A percentile compares a stretch with the other conserved stretches of the same genome.
Evolutionary conservation across 2,329 filamentous ascomycete genomes (phyloP).

Genomic region (Fonsecaea erecta): DNA sequence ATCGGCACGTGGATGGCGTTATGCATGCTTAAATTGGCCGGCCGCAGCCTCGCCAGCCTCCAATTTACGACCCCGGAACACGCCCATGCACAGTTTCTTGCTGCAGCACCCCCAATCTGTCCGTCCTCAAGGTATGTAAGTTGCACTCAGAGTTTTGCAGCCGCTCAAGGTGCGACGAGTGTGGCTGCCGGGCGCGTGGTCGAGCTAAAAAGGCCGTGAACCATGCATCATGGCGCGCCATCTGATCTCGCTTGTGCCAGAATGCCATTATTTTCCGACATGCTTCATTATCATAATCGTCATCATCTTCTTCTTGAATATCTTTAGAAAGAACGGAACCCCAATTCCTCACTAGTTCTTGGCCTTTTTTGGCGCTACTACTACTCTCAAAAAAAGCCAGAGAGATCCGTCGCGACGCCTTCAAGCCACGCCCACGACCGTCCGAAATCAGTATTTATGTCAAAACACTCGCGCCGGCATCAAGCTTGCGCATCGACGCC

Average conservation of each 20-base stretch:
- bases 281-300: background rate
- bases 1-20: background rate
- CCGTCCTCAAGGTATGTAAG: background rate
- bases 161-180: background rate
- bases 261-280: background rate
- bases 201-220: too few species aligned
- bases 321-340: background rate
- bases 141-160: background rate
- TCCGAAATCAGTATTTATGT: background rate
- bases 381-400: too few species aligned
- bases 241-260: background rate
- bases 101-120: background rate
- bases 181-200: background rate
- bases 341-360: background rate
- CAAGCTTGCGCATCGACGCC: background rate
- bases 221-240: background rate
- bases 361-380: background rate
- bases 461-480: background rate
- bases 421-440: background rate
- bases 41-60: slow-evolving; percentile 1
- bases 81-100: background rate
- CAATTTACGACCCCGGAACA: background rate
- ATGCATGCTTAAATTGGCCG: background rate
- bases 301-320: background rate
- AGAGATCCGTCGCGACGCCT: background rate